Evolutionary conservation across 2,329 filamentous ascomycete genomes (phyloP).

Genomic region (Huntiella omanensis): DNA sequence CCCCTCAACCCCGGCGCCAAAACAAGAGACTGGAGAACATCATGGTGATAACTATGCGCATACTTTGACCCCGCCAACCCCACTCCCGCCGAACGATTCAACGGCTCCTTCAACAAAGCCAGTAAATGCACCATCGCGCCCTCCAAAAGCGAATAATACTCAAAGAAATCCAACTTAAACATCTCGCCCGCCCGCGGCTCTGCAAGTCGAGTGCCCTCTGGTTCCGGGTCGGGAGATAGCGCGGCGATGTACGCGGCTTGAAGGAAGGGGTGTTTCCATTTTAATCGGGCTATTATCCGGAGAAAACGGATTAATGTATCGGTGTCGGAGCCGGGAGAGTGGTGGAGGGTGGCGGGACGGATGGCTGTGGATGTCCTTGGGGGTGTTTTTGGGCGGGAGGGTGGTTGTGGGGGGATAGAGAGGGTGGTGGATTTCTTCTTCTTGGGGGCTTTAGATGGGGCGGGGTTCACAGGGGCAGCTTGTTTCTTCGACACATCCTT

Average conservation of each 20-base stretch:
- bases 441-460: no score
- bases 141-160: slow-evolving; percentile 57
- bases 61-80: slow-evolving; percentile 3
- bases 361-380: not conserved
- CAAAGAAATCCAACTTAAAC: slow-evolving; percentile 64
- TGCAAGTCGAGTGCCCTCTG: not conserved
- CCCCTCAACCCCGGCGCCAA: slow-evolving; percentile 29
- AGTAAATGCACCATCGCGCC: slow-evolving; percentile 49
- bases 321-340: not conserved
- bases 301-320: slow-evolving; percentile 12
- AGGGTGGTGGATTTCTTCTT: not conserved
- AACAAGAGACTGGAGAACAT: slow-evolving; percentile 45
- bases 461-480: no score
- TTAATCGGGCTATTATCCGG: slow-evolving; percentile 25
- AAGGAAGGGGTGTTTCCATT: slow-evolving; percentile 45
- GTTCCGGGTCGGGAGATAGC: slow-evolving; percentile 14
- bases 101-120: slow-evolving; percentile 39
- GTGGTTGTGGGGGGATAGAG: not conserved
- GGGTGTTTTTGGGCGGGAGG: not conserved
- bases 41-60: slow-evolving; percentile 45
- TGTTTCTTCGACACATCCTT: no score
- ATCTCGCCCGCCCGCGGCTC: slow-evolving; percentile 37
- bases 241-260: slow-evolving; percentile 36
- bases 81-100: slow-evolving; percentile 16
- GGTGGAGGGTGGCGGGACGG: not conserved